Conservation (phyloP, 2,329 filamentous ascomycete species). For the Epichloe sibirici region DNA sequence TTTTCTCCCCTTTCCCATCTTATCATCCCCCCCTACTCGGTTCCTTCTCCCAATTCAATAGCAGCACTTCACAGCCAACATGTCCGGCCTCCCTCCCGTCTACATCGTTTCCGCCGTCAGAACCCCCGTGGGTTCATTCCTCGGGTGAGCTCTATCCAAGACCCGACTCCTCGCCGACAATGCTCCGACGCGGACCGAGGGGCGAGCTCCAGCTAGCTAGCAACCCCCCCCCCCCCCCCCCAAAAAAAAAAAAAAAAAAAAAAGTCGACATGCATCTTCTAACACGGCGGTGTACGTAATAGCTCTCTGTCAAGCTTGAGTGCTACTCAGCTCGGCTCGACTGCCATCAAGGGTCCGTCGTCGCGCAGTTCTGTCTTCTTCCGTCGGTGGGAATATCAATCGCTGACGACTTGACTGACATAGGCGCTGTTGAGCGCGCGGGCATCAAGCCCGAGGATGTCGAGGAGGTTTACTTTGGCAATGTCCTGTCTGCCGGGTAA, state of each 20-base stretch:
- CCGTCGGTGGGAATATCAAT: background rate
- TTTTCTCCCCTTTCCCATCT: background rate
- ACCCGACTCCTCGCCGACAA: slow-evolving; percentile 1
- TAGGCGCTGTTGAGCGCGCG: slow-evolving; percentile 71
- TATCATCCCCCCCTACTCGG: background rate
- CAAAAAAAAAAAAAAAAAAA: background rate
- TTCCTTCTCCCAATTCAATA: slow-evolving; percentile 1
- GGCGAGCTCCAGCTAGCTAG: background rate
- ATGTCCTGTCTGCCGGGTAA: slow-evolving; percentile 93
- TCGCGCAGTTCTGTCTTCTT: background rate
- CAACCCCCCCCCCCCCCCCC: too few relatives aligned
- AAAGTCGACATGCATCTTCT: background rate
- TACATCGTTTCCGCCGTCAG: slow-evolving; percentile 91
- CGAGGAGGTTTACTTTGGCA: slow-evolving; percentile 95
- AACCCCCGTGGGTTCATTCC: slow-evolving; percentile 88
- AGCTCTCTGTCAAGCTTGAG: slow-evolving; percentile 82
- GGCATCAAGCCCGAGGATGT: slow-evolving; percentile 83
- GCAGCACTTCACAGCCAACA: slow-evolving; percentile 21
- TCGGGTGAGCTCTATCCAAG: slow-evolving; percentile 50
- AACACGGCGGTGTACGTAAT: slow-evolving; percentile 25
- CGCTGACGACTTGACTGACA: background rate
- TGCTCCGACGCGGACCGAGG: background rate
- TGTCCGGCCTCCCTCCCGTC: slow-evolving; percentile 73
- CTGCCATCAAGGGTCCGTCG: slow-evolving; percentile 76
- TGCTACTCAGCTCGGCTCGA: slow-evolving; percentile 75